These are phyloP conservation scores for Podospora conica DNA, from an alignment of 495 filamentous ascomycete genomes.

Conservation along the genomic window DNA sequence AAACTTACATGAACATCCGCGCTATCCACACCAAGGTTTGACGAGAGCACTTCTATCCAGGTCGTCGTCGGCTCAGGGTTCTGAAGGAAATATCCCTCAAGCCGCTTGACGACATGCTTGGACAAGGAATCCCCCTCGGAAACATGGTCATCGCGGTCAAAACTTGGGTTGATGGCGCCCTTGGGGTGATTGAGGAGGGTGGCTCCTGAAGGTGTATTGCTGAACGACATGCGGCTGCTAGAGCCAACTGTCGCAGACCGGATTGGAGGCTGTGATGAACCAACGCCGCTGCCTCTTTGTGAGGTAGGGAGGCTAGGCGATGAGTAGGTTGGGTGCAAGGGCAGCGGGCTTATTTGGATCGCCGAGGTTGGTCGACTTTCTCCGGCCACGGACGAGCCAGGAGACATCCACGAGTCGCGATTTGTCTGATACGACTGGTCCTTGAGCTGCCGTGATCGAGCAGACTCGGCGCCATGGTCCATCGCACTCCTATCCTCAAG, in stretches of 20 bases:
- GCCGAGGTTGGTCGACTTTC: neutral
- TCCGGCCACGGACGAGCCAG: neutral
- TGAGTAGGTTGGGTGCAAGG: conserved; percentile 1
- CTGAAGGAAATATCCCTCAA: conserved; percentile 40
- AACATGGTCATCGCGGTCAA: conserved; percentile 16
- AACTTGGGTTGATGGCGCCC: conserved; percentile 26
- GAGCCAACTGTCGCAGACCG: conserved; percentile 9
- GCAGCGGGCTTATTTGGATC: neutral
- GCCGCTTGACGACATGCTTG: conserved; percentile 30
- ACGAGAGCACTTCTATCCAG: conserved; percentile 36
- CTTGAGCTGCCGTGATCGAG: conserved; percentile 1
- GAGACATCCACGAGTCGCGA: conserved; percentile 4
- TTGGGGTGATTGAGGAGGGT: conserved; percentile 30
- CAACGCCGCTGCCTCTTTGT: conserved; percentile 13
- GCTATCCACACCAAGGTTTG: conserved; percentile 36
- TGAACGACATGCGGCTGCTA: neutral
- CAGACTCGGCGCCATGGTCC: neutral
- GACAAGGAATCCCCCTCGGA: conserved; percentile 30
- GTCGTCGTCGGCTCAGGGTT: conserved; percentile 34
- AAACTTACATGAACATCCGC: conserved; percentile 27
- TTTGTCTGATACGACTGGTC: conserved; percentile 4
- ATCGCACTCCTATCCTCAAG: conserved; percentile 6
- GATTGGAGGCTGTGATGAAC: conserved; percentile 11
- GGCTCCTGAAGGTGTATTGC: conserved; percentile 20
- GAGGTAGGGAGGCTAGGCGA: neutral